phyloP scores from a whole-genome alignment of 495 filamentous ascomycete species.

The Hypoxylon subgilvum region DNA sequence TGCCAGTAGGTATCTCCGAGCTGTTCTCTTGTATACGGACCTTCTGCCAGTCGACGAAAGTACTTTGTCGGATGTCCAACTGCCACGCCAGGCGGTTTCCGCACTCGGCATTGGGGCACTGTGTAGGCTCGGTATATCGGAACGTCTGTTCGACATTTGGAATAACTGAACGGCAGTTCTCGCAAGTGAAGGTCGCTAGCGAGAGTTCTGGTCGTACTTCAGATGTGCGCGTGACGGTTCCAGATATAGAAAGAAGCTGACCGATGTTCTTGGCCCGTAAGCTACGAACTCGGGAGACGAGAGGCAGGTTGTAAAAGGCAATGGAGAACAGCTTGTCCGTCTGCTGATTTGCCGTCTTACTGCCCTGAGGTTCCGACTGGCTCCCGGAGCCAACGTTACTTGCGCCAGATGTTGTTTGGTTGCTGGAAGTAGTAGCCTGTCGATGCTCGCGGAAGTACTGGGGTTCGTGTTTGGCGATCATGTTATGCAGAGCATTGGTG shows the following conservation, averaged over 20 bases:
- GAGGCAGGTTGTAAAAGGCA: conserved; percentile 94
- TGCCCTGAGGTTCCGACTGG: conserved; percentile 65
- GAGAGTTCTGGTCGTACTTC: conserved; percentile 95
- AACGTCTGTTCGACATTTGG: conserved; percentile 97
- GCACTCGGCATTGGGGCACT: conserved; percentile 93
- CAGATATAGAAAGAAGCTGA: conserved; percentile 89
- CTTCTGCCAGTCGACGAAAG: conserved; percentile 99
- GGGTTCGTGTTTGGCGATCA: conserved; percentile 92
- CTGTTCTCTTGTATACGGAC: conserved; percentile 97
- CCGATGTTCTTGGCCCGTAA: conserved; percentile 91
- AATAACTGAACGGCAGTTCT: conserved; percentile 78
- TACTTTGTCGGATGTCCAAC: conserved; percentile 93
- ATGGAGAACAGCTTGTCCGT: conserved; percentile 95
- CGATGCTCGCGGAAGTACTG: conserved; percentile 91
- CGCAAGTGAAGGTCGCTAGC: conserved; percentile 90
- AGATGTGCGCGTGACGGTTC: conserved; percentile 94
- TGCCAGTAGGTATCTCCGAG: conserved; percentile 96
- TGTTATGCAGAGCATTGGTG: conserved; percentile 84
- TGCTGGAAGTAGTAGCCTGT: conserved; percentile 68
- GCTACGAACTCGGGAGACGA: conserved; percentile 89
- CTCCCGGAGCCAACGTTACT: conserved; percentile 66
- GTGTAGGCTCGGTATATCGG: conserved; percentile 92
- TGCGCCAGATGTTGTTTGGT: conserved; percentile 70
- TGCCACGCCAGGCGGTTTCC: conserved; percentile 89
- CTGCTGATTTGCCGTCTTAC: conserved; percentile 88